These are phyloP conservation scores for Lasiosphaeris hirsuta DNA, from an alignment of 495 filamentous ascomycete species.

Conservation along the genomic window DNA sequence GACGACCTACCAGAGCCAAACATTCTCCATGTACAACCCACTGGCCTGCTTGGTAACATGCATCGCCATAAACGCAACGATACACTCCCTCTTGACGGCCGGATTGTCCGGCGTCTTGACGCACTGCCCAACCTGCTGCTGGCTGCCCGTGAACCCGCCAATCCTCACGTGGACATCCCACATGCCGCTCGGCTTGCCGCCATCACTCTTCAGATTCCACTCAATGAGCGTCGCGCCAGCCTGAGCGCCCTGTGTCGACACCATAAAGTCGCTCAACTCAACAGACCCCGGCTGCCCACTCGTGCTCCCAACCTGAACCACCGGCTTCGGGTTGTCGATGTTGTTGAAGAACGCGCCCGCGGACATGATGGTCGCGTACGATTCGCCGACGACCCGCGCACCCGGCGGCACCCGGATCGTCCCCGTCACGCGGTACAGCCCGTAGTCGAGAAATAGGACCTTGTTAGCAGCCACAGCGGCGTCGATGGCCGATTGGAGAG, in stretches of 20 bases:
- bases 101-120: slow-evolving; percentile 57
- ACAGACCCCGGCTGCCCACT: slow-evolving; percentile 70
- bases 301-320: slow-evolving; percentile 70
- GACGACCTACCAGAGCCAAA: slow-evolving; percentile 70
- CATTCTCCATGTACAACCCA: slow-evolving; percentile 78
- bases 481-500: slow-evolving; percentile 57
- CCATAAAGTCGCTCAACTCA: slow-evolving; percentile 77
- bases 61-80: slow-evolving; percentile 76
- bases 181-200: slow-evolving; percentile 68
- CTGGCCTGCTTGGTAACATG: slow-evolving; percentile 68
- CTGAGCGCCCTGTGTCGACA: slow-evolving; percentile 63
- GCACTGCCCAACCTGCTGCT: slow-evolving; percentile 72
- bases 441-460: slow-evolving; percentile 57
- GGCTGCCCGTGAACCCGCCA: slow-evolving; percentile 75
- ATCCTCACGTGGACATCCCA: slow-evolving; percentile 89
- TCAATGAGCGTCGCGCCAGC: slow-evolving; percentile 72
- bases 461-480: slow-evolving; percentile 56
- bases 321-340: slow-evolving; percentile 62
- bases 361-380: slow-evolving; percentile 84
- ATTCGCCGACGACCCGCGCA: slow-evolving; percentile 73
- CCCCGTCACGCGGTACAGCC: slow-evolving; percentile 61
- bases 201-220: slow-evolving; percentile 61
- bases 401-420: slow-evolving; percentile 62
- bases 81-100: slow-evolving; percentile 52
- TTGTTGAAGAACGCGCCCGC: slow-evolving; percentile 68